These are phyloP conservation scores for Skeletonema marinoi DNA, from an alignment of 108 stramenopile species.

Conservation along the genomic window DNA sequence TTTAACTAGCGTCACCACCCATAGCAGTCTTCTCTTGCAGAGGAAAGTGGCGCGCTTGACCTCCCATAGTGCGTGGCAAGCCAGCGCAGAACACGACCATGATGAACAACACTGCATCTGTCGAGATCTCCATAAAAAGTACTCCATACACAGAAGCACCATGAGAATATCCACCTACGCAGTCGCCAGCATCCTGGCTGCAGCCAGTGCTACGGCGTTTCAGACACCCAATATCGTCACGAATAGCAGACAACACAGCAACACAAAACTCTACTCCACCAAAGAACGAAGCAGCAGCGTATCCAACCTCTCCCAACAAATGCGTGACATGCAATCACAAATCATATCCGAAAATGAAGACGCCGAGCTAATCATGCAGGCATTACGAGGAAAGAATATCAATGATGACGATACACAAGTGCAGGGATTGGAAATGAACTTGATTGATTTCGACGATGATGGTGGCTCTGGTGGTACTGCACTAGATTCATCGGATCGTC, in stretches of 20 bases:
- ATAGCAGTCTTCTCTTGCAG: no score
- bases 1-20: no score
- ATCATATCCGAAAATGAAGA: slow-evolving; percentile 68
- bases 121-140: neutral
- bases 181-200: slow-evolving; percentile 5
- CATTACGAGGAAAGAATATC: slow-evolving; percentile 79
- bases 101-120: no score
- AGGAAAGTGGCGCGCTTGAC: no score
- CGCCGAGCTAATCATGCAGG: slow-evolving; percentile 75
- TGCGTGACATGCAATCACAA: slow-evolving; percentile 47
- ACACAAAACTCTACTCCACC: slow-evolving; percentile 4
- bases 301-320: slow-evolving; percentile 33
- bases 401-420: slow-evolving; percentile 88
- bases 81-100: no score
- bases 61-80: no score
- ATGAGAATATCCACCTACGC: slow-evolving; percentile 27
- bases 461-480: slow-evolving; percentile 8
- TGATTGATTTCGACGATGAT: slow-evolving; percentile 68
- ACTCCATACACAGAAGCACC: neutral
- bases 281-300: slow-evolving; percentile 18
- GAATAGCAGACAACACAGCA: neutral
- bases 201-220: slow-evolving; percentile 2
- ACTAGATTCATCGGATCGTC: neutral
- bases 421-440: slow-evolving; percentile 79
- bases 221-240: neutral